These are phyloP conservation scores for Priceomyces fermenticarens DNA, from an alignment of 805 yeast genomes.

Conservation along the genomic window DNA sequence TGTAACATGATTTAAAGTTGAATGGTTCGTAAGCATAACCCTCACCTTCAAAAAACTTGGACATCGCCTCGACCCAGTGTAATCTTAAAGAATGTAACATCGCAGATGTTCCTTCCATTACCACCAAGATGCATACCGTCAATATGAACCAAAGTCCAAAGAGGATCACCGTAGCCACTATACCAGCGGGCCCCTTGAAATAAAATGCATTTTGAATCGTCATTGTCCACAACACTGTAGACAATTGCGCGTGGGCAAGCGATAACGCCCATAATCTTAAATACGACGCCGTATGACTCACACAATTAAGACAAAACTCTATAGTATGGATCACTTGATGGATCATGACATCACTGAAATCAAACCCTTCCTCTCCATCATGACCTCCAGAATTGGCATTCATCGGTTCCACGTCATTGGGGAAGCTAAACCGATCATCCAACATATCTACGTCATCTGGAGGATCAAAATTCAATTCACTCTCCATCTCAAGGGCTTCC, in stretches of 20 bases:
- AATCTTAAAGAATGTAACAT: constrained; percentile 75
- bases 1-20: constrained; percentile 57
- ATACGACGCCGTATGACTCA: constrained; percentile 77
- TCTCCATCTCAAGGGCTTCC: constrained; percentile 20
- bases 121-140: constrained; percentile 65
- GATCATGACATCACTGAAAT: constrained; percentile 66
- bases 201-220: constrained; percentile 65
- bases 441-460: constrained; percentile 14
- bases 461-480: constrained; percentile 13
- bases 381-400: constrained; percentile 20
- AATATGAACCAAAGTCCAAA: constrained; percentile 76
- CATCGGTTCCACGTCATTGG: constrained; percentile 39
- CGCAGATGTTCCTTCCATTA: constrained; percentile 85
- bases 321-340: constrained; percentile 81
- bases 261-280: constrained; percentile 78
- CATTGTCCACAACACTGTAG: constrained; percentile 75
- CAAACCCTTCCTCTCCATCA: constrained; percentile 30
- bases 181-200: constrained; percentile 51
- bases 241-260: constrained; percentile 75
- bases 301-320: constrained; percentile 77
- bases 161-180: constrained; percentile 54
- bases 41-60: constrained; percentile 75
- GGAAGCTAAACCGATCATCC: constrained; percentile 32
- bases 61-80: constrained; percentile 84
- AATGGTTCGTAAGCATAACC: constrained; percentile 69